Conservation (phyloP, 192 early-diverging fungal species). For the Podila epigama region DNA sequence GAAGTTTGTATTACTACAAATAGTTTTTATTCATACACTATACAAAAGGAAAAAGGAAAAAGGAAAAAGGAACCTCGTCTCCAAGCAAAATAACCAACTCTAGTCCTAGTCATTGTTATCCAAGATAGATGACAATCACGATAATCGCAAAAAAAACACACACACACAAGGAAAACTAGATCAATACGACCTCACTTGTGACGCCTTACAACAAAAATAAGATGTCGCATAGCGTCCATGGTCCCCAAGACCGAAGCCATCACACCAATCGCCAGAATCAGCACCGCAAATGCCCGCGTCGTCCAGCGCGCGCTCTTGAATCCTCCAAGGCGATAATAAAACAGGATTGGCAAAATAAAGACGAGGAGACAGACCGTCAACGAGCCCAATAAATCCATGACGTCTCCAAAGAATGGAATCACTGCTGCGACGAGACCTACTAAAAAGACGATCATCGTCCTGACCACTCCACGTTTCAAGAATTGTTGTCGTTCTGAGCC, state of each 20-base stretch:
- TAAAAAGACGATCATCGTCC: constrained; percentile 59
- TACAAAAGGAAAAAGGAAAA: too few relatives aligned
- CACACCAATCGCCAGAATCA: constrained; percentile 62
- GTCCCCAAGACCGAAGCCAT: constrained; percentile 61
- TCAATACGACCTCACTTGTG: too few relatives aligned
- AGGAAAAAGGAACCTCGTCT: too few relatives aligned
- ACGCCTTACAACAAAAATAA: constrained; percentile 51
- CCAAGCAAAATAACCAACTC: too few relatives aligned
- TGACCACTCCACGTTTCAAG: constrained; percentile 56
- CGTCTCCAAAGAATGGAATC: constrained; percentile 81
- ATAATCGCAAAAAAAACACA: too few relatives aligned
- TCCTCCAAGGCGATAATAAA: constrained; percentile 75
- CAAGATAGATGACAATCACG: too few relatives aligned
- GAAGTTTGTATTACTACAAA: too few relatives aligned
- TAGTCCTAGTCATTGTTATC: too few relatives aligned
- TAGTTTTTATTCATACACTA: too few relatives aligned
- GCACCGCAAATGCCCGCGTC: constrained; percentile 54
- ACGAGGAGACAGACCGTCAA: constrained; percentile 73
- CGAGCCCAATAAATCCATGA: constrained; percentile 78
- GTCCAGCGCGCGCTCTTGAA: constrained; percentile 48
- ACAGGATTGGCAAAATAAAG: constrained; percentile 77
- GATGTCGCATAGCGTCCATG: constrained; percentile 57
- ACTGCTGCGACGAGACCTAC: constrained; percentile 67
- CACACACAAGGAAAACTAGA: too few relatives aligned
- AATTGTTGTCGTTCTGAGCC: constrained; percentile 57